These are phyloP conservation scores for Pseudocercospora pini-densiflorae DNA, from an alignment of 2,329 filamentous ascomycete species.

Conservation along the genomic window DNA sequence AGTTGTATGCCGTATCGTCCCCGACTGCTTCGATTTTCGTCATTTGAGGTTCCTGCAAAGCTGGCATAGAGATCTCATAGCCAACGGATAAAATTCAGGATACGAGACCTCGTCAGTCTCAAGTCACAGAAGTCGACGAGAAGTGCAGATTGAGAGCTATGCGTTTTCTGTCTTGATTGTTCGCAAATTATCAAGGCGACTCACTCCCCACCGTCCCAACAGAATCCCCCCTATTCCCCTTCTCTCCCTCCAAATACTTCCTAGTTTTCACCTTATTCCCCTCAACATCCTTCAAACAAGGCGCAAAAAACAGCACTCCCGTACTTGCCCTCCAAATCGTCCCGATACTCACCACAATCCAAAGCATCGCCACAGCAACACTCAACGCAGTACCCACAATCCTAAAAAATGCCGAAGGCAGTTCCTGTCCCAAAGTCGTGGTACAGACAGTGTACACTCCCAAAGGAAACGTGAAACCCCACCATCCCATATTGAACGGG, in stretches of 20 bases:
- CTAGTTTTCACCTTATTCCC: not conserved
- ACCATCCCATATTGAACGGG: conserved; percentile 68
- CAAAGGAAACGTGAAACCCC: conserved; percentile 63
- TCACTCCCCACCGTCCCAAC: too few relatives aligned
- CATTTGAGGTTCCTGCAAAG: too few relatives aligned
- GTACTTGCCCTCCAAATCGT: conserved; percentile 55
- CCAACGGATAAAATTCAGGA: too few relatives aligned
- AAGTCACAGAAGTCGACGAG: too few relatives aligned
- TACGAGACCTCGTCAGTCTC: too few relatives aligned
- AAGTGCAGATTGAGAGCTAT: too few relatives aligned
- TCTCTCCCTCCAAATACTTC: not conserved
- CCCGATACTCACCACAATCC: conserved; percentile 58
- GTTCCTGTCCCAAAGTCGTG: conserved; percentile 54
- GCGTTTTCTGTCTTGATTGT: too few relatives aligned
- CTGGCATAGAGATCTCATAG: too few relatives aligned
- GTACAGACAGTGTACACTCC: conserved; percentile 61
- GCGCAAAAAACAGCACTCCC: conserved; percentile 59
- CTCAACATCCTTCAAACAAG: conserved; percentile 43
- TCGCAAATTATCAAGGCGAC: too few relatives aligned
- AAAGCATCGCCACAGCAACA: conserved; percentile 57
- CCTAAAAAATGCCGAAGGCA: conserved; percentile 61
- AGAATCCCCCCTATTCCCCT: too few relatives aligned
- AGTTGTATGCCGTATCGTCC: too few relatives aligned
- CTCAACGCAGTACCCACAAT: conserved; percentile 62
- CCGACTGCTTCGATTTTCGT: too few relatives aligned